Evolutionary conservation across 371 early-diverging fungal species (phyloP).

Genomic region (Apophysomyces trapeziformis): DNA sequence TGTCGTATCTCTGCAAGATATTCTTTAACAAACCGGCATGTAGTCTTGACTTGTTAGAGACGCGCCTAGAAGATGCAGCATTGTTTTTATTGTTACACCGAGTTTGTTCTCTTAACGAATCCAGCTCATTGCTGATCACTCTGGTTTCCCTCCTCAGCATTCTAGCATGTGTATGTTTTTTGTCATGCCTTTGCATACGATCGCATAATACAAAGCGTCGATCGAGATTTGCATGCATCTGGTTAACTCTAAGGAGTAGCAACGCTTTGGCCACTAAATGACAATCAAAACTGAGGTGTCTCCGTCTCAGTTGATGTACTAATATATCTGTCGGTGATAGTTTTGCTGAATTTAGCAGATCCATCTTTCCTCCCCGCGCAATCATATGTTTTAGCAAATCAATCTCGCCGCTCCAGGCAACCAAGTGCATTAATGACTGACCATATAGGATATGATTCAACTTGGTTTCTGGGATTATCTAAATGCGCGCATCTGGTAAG

Average conservation of each 20-base stretch:
- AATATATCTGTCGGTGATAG: not conserved
- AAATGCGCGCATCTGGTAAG: not conserved
- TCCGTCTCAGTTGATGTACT: not conserved
- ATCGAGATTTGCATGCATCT: not conserved
- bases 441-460: not conserved
- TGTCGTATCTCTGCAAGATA: not conserved
- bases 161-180: not conserved
- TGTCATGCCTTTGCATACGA: not conserved
- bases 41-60: not conserved
- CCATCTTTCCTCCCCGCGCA: not conserved
- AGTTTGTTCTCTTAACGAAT: not conserved
- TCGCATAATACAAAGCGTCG: not conserved
- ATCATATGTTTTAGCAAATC: conserved; percentile 7
- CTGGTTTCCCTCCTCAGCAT: not conserved
- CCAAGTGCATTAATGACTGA: conserved; percentile 6
- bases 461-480: not conserved
- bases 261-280: conserved; percentile 5
- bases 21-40: not conserved
- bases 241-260: not conserved
- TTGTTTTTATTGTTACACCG: not conserved
- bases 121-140: not conserved
- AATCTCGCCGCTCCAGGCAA: not conserved
- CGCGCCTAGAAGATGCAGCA: not conserved
- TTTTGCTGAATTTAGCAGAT: not conserved
- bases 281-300: not conserved